Evolutionary conservation across 306 rosid species (phyloP).

Genomic region (Biancaea sappan): DNA sequence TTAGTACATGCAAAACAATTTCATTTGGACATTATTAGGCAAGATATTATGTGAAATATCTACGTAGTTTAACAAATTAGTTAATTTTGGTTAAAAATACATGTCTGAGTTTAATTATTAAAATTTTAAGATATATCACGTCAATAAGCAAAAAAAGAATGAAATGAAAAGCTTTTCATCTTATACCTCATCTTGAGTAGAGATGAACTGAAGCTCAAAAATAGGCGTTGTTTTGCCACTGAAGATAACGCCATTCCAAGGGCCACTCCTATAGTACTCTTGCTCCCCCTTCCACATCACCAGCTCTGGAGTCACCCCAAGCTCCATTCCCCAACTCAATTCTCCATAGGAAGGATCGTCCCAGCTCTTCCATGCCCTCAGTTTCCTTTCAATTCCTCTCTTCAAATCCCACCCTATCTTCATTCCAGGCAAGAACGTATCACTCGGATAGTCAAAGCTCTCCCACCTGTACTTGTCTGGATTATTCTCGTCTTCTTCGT

Average conservation of each 20-base stretch:
- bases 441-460: slow-evolving; percentile 4
- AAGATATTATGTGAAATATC: too few relatives aligned
- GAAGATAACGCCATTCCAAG: slow-evolving; percentile 38
- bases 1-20: too few relatives aligned
- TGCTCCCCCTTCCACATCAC: slow-evolving; percentile 36
- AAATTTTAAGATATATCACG: too few relatives aligned
- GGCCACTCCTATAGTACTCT: slow-evolving; percentile 27
- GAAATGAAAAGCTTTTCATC: too few relatives aligned
- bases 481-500: not conserved
- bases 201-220: not conserved
- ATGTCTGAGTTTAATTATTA: too few relatives aligned
- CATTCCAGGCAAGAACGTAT: slow-evolving; percentile 44
- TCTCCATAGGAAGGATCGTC: slow-evolving; percentile 52
- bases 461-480: slow-evolving; percentile 28
- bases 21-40: too few relatives aligned
- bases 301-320: slow-evolving; percentile 14
- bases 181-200: slow-evolving; percentile 32
- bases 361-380: slow-evolving; percentile 51
- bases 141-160: too few relatives aligned
- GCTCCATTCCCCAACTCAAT: slow-evolving; percentile 24
- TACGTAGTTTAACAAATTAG: too few relatives aligned
- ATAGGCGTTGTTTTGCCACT: slow-evolving; percentile 28
- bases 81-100: too few relatives aligned
- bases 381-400: slow-evolving; percentile 33
- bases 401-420: slow-evolving; percentile 57